These are phyloP conservation scores for Castanopsis chinensis DNA, from an alignment of 306 rosid genomes.

Conservation along the genomic window DNA sequence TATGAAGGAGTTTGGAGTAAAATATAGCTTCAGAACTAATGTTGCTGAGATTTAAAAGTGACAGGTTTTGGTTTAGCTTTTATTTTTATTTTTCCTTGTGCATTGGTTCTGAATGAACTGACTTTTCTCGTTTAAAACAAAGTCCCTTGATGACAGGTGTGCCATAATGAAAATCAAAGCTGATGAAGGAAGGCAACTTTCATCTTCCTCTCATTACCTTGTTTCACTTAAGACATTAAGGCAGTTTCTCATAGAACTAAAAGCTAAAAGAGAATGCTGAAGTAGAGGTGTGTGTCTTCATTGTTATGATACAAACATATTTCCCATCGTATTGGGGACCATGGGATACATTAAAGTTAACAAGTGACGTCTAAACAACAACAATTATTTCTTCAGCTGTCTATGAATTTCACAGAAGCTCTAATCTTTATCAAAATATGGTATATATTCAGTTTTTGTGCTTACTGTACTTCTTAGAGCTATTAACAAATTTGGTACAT, in stretches of 20 bases:
- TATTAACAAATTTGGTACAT: neutral
- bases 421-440: too few relatives aligned
- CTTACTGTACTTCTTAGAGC: neutral
- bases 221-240: neutral
- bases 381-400: neutral
- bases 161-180: neutral
- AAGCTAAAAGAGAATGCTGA: neutral
- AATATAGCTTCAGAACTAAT: too few relatives aligned
- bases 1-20: too few relatives aligned
- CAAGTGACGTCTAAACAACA: neutral
- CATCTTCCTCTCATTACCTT: neutral
- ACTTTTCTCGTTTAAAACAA: too few relatives aligned
- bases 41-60: too few relatives aligned
- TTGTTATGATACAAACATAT: neutral
- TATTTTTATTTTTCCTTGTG: too few relatives aligned
- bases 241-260: neutral
- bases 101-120: neutral
- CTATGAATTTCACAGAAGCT: neutral
- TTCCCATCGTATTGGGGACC: too few relatives aligned
- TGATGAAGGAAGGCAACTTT: neutral
- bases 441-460: neutral
- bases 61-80: too few relatives aligned
- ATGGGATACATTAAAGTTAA: too few relatives aligned
- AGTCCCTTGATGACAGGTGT: neutral
- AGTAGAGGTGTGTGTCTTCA: neutral